Evolutionary conservation across 768 basidiomycete genomes (phyloP).

Genomic region (Panaeolus papilionaceus): DNA sequence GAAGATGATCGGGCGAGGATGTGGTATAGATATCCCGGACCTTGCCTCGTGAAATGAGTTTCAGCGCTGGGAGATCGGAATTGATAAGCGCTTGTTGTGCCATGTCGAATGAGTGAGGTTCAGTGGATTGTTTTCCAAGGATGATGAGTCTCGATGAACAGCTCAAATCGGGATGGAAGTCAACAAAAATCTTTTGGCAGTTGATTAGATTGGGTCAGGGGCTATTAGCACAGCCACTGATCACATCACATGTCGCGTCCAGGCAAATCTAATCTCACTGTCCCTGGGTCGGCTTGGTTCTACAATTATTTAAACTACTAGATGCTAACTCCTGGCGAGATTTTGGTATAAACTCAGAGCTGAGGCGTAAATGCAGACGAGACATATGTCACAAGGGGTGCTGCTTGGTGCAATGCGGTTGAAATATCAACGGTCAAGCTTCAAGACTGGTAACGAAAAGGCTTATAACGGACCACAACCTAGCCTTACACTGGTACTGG

Average conservation of each 20-base stretch:
- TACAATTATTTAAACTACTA: no score
- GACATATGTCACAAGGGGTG: no score
- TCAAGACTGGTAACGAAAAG: no score
- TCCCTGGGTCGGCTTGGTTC: no score
- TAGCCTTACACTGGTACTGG: no score
- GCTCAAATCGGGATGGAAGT: neutral
- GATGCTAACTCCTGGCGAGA: no score
- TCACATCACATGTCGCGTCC: neutral
- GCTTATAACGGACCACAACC: no score
- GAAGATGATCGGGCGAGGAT: constrained; percentile 70
- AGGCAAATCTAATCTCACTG: neutral
- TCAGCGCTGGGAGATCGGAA: constrained; percentile 65
- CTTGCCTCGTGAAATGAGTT: constrained; percentile 87
- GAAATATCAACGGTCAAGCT: no score
- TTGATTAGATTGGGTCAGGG: constrained; percentile 14
- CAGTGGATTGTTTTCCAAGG: neutral
- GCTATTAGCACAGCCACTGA: constrained; percentile 1
- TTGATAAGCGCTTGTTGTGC: constrained; percentile 46
- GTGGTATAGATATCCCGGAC: constrained; percentile 93
- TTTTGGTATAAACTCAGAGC: no score
- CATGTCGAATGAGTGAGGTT: neutral
- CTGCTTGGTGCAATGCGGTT: no score
- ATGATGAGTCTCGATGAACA: neutral
- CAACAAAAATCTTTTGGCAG: constrained; percentile 5
- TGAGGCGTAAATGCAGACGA: no score